These are phyloP conservation scores for Phlebiopsis flavidoalba DNA, from an alignment of 768 basidiomycete genomes.

Conservation along the genomic window DNA sequence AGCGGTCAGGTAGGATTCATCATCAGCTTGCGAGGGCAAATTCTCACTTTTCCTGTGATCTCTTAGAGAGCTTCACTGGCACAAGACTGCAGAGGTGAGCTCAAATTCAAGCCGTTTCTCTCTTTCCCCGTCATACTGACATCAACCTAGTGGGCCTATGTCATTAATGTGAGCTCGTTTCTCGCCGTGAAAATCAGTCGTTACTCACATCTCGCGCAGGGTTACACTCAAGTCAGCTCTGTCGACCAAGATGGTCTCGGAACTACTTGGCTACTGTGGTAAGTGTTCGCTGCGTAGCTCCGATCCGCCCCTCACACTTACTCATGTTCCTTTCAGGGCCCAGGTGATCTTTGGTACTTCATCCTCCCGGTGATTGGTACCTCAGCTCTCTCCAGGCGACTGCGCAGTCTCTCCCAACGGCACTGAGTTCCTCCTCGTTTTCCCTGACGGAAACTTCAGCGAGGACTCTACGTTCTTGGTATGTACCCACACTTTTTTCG, in stretches of 20 bases:
- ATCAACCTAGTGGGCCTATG: slow-evolving; percentile 23
- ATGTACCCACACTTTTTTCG: background rate
- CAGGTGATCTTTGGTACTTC: slow-evolving; percentile 54
- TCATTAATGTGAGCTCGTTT: slow-evolving; percentile 10
- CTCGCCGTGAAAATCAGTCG: background rate
- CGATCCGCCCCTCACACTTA: background rate
- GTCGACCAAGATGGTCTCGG: slow-evolving; percentile 41
- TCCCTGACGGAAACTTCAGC: slow-evolving; percentile 47
- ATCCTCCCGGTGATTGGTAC: slow-evolving; percentile 46
- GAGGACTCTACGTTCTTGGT: slow-evolving; percentile 45
- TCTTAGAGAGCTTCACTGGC: slow-evolving; percentile 27
- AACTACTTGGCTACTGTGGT: slow-evolving; percentile 44
- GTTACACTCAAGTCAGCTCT: slow-evolving; percentile 42
- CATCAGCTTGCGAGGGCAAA: too few species aligned
- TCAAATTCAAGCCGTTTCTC: background rate
- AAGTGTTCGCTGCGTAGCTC: background rate
- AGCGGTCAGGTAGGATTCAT: slow-evolving; percentile 14
- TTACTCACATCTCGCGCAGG: slow-evolving; percentile 23
- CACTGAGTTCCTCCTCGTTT: slow-evolving; percentile 51
- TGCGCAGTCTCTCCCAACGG: slow-evolving; percentile 37
- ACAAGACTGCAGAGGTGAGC: slow-evolving; percentile 22
- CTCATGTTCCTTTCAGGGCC: slow-evolving; percentile 15
- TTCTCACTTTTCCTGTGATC: too few species aligned
- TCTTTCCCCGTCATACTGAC: background rate
- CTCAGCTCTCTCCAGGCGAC: slow-evolving; percentile 51